Evolutionary conservation across 2,329 filamentous ascomycete genomes (phyloP), one percentile per base, ranked within the genome.

Genomic region (Diaporthe vexans): DNA sequence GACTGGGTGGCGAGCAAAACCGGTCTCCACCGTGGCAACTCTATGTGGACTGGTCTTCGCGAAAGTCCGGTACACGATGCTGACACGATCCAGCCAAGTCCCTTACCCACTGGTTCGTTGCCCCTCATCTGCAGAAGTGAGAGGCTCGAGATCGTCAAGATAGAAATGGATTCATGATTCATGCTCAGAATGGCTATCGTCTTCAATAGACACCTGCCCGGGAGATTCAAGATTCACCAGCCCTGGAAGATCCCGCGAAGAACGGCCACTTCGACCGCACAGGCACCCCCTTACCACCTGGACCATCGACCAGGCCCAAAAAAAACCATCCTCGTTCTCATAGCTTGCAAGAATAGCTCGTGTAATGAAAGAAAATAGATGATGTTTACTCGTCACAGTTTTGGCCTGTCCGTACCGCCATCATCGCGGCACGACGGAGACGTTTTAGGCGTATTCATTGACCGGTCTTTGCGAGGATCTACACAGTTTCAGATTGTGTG

Each of bases 11-110:
- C 43, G 35, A 51, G 26, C 29, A 67, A 15, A 26, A n/a, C 8
- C 13, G 61, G 35, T 65, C 61, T 19, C 26, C 61, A 65, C 61
- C 15, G 19, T 65, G 43, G 11, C 43, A 21, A 65, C 46, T 15
- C 17, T 54, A 24, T 40, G 11, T 37, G 46, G 43, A 9, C 4
- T 68, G 13, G n/a, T 15, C 5, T 17, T 54, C 9, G 21, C 13
- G 26, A 26, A 68, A 21, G 17, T 24, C 15, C 15, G 33, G 63
- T 37, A 40, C 48, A 11, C 29, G 21, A 68, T 54, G 63, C 48
- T 21, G 46, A 54, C 33, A 37, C 33, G 1, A 21, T 40, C 48
- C 33, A 54, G 48, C 17, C n/a, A 40, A 26, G 48, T 51, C 48
- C n/a, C 40, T 5, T 7, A 26, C 11, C 19, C 46, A 40, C 33